Evolutionary conservation across 306 rosid species (phyloP).

Genomic region (Vigna reflexopilosa): DNA sequence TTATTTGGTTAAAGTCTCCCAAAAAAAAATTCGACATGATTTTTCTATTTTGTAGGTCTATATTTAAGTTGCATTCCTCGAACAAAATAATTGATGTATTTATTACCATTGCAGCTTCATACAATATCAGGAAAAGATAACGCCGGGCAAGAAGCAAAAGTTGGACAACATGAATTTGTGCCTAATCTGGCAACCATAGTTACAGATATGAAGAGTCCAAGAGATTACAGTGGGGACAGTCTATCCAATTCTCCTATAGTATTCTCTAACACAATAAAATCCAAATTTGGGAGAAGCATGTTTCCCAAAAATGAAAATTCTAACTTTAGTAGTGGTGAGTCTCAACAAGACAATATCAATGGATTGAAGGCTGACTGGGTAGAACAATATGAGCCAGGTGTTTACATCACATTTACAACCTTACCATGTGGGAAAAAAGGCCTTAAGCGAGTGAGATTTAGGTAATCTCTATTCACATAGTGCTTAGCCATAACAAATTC

Average conservation of each 20-base stretch:
- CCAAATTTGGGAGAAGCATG: slow-evolving; percentile 59
- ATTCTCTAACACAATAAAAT: slow-evolving; percentile 60
- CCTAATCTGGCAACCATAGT: slow-evolving; percentile 55
- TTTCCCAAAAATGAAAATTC: slow-evolving; percentile 46
- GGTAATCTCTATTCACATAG: slow-evolving; percentile 50
- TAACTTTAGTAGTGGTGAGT: slow-evolving; percentile 36
- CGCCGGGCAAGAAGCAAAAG: slow-evolving; percentile 53
- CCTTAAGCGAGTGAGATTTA: slow-evolving; percentile 79
- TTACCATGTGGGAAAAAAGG: slow-evolving; percentile 74
- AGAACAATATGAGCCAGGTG: slow-evolving; percentile 79
- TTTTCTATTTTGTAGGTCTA: background rate
- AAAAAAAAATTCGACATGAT: background rate
- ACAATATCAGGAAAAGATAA: slow-evolving; percentile 59
- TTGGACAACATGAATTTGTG: slow-evolving; percentile 45
- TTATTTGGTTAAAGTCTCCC: background rate
- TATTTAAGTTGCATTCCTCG: slow-evolving; percentile 9
- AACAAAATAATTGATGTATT: slow-evolving; percentile 12
- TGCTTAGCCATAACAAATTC: background rate
- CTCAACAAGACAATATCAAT: slow-evolving; percentile 50
- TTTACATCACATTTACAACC: slow-evolving; percentile 67
- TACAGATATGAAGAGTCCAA: slow-evolving; percentile 50
- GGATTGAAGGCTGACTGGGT: slow-evolving; percentile 67
- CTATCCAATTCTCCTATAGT: slow-evolving; percentile 64
- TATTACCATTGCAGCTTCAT: slow-evolving; percentile 65
- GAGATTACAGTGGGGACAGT: slow-evolving; percentile 52